Conservation (phyloP, 352 stramenopile species). For the Pythium aristosporum region DNA sequence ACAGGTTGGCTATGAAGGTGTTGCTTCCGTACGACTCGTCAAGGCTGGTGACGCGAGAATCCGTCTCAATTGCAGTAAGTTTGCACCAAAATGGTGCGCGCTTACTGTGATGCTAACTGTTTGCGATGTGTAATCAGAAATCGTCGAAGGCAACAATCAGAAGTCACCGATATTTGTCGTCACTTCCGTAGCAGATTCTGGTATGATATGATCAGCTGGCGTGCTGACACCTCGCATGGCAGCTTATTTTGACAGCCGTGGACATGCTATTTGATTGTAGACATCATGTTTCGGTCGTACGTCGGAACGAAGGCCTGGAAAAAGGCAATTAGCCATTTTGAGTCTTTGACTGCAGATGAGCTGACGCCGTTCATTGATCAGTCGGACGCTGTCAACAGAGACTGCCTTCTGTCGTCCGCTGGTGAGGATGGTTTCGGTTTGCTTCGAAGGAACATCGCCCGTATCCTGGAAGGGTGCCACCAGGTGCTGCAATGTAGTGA, state of each 20-base stretch:
- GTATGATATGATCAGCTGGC: constrained; percentile 26
- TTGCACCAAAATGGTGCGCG: background rate
- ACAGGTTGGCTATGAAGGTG: constrained; percentile 22
- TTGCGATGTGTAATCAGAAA: constrained; percentile 36
- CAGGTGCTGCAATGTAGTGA: constrained; percentile 60
- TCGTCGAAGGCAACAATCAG: constrained; percentile 75
- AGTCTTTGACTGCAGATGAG: constrained; percentile 52
- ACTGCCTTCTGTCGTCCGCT: constrained; percentile 53
- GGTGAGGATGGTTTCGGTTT: constrained; percentile 83
- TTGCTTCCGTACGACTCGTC: constrained; percentile 17
- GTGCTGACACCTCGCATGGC: background rate
- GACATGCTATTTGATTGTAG: constrained; percentile 18
- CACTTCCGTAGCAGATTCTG: constrained; percentile 49
- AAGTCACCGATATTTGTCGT: constrained; percentile 81
- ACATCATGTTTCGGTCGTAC: constrained; percentile 80
- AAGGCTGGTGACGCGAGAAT: constrained; percentile 19
- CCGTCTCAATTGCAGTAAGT: constrained; percentile 27
- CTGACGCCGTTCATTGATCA: constrained; percentile 27
- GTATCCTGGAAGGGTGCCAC: constrained; percentile 67
- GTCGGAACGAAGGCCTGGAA: constrained; percentile 81
- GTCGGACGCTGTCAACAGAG: constrained; percentile 11
- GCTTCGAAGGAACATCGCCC: constrained; percentile 66
- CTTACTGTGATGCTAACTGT: background rate
- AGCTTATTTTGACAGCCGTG: too few species aligned
- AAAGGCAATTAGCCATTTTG: constrained; percentile 74